phyloP scores from a whole-genome alignment of 2,329 filamentous ascomycete species.

The Fusarium drepaniforme region DNA sequence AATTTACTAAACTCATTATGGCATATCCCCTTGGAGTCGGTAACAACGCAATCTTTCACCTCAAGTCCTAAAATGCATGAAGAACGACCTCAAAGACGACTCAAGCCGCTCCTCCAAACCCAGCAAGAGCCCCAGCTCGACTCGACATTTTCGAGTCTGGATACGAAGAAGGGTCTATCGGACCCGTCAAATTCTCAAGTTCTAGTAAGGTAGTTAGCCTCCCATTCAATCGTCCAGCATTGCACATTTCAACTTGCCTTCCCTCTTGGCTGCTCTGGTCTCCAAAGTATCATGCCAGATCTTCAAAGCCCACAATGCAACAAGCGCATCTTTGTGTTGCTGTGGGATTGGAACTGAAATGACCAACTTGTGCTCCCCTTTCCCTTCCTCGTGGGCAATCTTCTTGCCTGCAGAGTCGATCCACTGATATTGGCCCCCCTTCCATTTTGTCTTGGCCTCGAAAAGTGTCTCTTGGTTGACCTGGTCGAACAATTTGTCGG shows the following conservation, averaged over 20 bases:
- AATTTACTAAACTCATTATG: too few species aligned
- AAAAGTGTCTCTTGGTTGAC: conserved; percentile 9
- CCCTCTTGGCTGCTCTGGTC: not conserved
- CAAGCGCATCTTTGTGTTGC: conserved; percentile 9
- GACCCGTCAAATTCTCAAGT: not conserved
- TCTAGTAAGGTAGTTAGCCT: not conserved
- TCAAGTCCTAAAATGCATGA: too few species aligned
- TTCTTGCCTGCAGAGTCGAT: not conserved
- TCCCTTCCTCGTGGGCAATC: conserved; percentile 2
- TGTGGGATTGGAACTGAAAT: not conserved
- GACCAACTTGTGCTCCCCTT: not conserved
- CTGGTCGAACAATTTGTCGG: conserved; percentile 8
- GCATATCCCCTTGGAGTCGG: too few species aligned
- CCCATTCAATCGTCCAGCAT: not conserved
- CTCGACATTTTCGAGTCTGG: not conserved
- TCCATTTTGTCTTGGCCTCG: conserved; percentile 10
- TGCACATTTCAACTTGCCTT: not conserved
- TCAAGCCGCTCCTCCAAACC: not conserved
- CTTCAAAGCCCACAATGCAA: conserved; percentile 26
- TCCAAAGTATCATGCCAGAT: conserved; percentile 21
- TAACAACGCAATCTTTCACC: too few species aligned
- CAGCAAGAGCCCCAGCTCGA: not conserved
- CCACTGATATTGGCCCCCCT: conserved; percentile 29
- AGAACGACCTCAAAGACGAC: too few species aligned
- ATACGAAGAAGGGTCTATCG: accelerated